Percentiles rank a stretch among this genome's conserved stretches.
These are phyloP conservation scores for Pseudogymnoascus sp. DNA, from an alignment of 2,329 filamentous ascomycete genomes.

Conservation along the genomic window DNA sequence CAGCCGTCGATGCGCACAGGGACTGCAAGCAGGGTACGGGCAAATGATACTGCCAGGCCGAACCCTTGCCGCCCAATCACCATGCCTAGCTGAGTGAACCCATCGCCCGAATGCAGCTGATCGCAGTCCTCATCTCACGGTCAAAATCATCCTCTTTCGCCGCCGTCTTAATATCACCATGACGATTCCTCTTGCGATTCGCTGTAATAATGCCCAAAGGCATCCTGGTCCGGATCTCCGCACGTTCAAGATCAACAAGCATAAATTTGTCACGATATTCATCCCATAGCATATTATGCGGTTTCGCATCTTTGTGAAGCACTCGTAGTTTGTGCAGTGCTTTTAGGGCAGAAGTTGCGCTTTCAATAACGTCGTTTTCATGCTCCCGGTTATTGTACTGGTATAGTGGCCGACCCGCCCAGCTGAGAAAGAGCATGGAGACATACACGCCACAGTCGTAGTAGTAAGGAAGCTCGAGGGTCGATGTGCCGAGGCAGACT, in stretches of 20 bases:
- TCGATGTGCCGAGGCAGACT: conserved; percentile 28
- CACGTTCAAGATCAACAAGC: conserved; percentile 28
- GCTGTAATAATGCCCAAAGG: conserved; percentile 19
- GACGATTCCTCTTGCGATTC: conserved; percentile 21
- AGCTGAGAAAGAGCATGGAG: too few species aligned
- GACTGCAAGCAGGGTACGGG: too few species aligned
- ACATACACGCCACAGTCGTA: conserved; percentile 25
- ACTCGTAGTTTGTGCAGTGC: background rate
- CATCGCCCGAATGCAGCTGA: background rate
- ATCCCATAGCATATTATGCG: conserved; percentile 28
- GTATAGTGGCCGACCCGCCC: too few species aligned
- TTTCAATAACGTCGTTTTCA: conserved; percentile 11
- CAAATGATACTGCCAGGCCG: too few species aligned
- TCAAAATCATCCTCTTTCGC: conserved; percentile 17
- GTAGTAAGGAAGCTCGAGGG: conserved; percentile 26
- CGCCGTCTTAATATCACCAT: conserved; percentile 11
- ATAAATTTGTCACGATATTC: conserved; percentile 19
- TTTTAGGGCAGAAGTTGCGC: conserved; percentile 9
- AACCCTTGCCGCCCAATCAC: too few species aligned
- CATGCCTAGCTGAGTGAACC: too few species aligned
- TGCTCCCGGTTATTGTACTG: conserved; percentile 12
- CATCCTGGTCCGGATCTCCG: conserved; percentile 18
- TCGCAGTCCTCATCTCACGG: conserved; percentile 9
- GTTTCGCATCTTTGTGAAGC: conserved; percentile 25
- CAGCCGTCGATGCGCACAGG: too few species aligned